phyloP scores from a whole-genome alignment of 352 stramenopile species.

The Globisporangium mamillatum region DNA sequence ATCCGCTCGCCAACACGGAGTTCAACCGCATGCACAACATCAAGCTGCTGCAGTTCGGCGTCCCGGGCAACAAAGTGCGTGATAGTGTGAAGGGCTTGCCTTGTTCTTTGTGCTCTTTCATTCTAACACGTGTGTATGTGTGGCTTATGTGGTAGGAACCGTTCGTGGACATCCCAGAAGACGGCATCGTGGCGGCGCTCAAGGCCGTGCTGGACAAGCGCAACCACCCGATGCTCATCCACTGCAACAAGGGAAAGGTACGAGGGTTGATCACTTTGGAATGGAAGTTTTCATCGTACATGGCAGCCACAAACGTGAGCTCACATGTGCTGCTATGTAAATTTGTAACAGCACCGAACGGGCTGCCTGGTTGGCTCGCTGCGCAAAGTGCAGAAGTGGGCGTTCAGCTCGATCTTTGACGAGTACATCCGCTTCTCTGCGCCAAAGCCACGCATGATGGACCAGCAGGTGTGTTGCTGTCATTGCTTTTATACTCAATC shows the following conservation, averaged over 20 bases:
- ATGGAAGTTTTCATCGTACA: background rate
- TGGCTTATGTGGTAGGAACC: conserved; percentile 44
- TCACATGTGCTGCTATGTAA: background rate
- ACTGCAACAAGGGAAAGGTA: conserved; percentile 88
- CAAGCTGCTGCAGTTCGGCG: conserved; percentile 79
- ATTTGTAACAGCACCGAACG: conserved; percentile 61
- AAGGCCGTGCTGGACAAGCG: conserved; percentile 77
- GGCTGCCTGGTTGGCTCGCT: conserved; percentile 76
- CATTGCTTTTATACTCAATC: background rate
- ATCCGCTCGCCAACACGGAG: conserved; percentile 75
- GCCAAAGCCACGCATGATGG: conserved; percentile 85
- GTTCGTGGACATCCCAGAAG: conserved; percentile 85
- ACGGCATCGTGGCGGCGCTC: conserved; percentile 70
- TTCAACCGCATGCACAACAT: conserved; percentile 83
- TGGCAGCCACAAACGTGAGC: background rate
- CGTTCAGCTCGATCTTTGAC: conserved; percentile 81
- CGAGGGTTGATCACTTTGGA: background rate
- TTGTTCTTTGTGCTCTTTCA: background rate
- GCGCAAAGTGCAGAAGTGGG: conserved; percentile 81
- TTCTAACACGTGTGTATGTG: background rate
- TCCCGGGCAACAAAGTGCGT: conserved; percentile 78
- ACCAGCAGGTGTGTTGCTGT: conserved; percentile 58
- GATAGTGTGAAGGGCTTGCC: background rate
- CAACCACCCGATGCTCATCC: conserved; percentile 87
- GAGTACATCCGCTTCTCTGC: conserved; percentile 86